These are phyloP conservation scores for Oryza punctata DNA, from an alignment of 176 grass and related monocot genomes.

Conservation along the genomic window DNA sequence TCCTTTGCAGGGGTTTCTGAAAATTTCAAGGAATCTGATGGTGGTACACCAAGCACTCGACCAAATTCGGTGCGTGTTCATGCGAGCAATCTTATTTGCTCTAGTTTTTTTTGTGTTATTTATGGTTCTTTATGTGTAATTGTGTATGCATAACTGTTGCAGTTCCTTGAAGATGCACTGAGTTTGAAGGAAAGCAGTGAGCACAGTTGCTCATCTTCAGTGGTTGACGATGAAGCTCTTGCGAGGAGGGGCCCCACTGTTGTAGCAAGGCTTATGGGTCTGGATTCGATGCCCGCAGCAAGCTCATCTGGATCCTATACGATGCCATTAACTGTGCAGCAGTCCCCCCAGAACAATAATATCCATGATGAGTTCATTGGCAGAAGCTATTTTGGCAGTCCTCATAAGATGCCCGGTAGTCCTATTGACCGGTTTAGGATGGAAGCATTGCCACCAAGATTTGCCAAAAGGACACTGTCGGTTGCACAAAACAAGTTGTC, in stretches of 20 bases:
- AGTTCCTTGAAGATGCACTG: constrained; percentile 69
- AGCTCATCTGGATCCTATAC: constrained; percentile 50
- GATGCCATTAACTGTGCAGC: constrained; percentile 22
- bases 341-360: constrained; percentile 21
- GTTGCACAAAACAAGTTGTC: constrained; percentile 62
- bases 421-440: constrained; percentile 82
- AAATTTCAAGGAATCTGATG: constrained; percentile 43
- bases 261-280: constrained; percentile 92
- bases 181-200: constrained; percentile 72
- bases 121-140: neutral
- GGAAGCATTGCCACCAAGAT: constrained; percentile 67
- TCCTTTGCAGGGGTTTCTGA: constrained; percentile 43
- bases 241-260: constrained; percentile 56
- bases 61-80: constrained; percentile 50
- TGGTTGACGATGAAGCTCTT: constrained; percentile 62
- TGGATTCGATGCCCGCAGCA: constrained; percentile 74
- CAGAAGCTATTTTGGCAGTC: constrained; percentile 42
- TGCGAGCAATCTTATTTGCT: neutral
- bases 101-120: neutral
- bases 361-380: constrained; percentile 34
- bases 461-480: constrained; percentile 57
- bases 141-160: constrained; percentile 19
- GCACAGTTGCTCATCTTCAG: constrained; percentile 70
- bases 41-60: constrained; percentile 32
- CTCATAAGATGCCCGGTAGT: constrained; percentile 62